Evolutionary conservation across 1,284 basidiomycete species (phyloP).

Genomic region (Neonothopanus nambi): DNA sequence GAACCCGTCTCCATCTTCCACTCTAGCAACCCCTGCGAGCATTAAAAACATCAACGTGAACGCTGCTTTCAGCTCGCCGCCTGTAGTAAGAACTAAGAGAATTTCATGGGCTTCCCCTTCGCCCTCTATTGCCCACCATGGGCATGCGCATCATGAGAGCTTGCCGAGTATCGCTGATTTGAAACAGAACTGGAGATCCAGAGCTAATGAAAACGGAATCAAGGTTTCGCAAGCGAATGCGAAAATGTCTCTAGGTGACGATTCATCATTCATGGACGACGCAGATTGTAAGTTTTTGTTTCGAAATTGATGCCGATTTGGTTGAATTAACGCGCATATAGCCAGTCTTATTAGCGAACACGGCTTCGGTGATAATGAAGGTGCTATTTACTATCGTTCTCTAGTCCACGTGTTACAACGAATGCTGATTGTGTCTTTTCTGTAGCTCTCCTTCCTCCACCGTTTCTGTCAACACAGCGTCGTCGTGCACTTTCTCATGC

Average conservation of each 20-base stretch:
- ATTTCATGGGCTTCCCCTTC: constrained; percentile 16
- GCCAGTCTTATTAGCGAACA: constrained; percentile 48
- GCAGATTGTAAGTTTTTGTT: constrained; percentile 51
- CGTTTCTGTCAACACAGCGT: constrained; percentile 61
- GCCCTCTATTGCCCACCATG: constrained; percentile 19
- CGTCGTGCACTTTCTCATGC: constrained; percentile 55
- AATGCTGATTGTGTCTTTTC: neutral
- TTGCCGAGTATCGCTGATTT: constrained; percentile 58
- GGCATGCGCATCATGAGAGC: constrained; percentile 25
- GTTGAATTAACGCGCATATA: constrained; percentile 41
- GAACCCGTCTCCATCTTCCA: constrained; percentile 43
- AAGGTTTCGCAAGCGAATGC: constrained; percentile 43
- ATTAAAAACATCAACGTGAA: constrained; percentile 33
- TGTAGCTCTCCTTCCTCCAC: constrained; percentile 59
- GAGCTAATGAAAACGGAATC: constrained; percentile 71
- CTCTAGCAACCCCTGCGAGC: constrained; percentile 31
- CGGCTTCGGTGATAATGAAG: constrained; percentile 42
- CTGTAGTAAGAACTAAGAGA: constrained; percentile 26
- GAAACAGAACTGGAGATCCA: constrained; percentile 69
- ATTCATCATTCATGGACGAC: constrained; percentile 53
- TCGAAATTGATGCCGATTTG: constrained; percentile 11
- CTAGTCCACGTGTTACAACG: no score
- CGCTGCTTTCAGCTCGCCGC: constrained; percentile 37
- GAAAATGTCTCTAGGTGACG: constrained; percentile 25
- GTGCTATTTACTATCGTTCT: constrained; percentile 34